phyloP scores from a whole-genome alignment of 1,139 yeast species.

The Blastobotrys ciferrii region DNA sequence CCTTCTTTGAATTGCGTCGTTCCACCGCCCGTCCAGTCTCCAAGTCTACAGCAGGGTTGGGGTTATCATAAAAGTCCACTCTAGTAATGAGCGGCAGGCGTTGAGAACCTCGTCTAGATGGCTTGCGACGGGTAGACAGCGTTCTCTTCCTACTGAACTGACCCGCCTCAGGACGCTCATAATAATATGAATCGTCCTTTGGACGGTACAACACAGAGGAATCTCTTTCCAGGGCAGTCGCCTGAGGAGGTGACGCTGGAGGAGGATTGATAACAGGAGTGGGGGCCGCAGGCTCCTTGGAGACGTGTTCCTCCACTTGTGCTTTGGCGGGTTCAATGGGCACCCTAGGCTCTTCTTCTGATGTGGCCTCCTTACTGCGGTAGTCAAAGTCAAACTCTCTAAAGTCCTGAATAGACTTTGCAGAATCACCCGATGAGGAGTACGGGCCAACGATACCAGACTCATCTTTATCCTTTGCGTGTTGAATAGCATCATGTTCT shows the following conservation, averaged over 20 bases:
- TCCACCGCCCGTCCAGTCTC: constrained; percentile 3
- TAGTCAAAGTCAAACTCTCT: constrained; percentile 24
- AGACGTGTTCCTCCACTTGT: neutral
- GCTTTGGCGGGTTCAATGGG: neutral
- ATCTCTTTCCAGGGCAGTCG: neutral
- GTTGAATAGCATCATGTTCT: constrained; percentile 9
- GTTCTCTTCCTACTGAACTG: constrained; percentile 16
- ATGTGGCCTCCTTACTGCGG: constrained; percentile 4
- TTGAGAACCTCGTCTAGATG: constrained; percentile 4
- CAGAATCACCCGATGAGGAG: neutral
- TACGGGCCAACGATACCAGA: neutral
- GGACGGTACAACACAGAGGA: neutral
- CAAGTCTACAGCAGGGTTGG: constrained; percentile 21
- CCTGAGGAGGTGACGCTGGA: constrained; percentile 2
- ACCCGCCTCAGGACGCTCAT: neutral
- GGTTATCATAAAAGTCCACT: constrained; percentile 26
- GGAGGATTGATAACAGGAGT: neutral
- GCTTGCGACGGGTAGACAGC: constrained; percentile 7
- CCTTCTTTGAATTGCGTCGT: neutral
- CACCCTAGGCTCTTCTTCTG: neutral
- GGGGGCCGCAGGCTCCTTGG: neutral
- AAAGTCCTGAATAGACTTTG: constrained; percentile 13
- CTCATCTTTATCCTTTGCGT: neutral
- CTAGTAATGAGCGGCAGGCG: constrained; percentile 23
- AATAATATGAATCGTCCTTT: neutral